Evolutionary conservation across 106 monocot species (phyloP), one percentile per base, ranked within the genome.

Genomic region (Dendrobium huoshanense): DNA sequence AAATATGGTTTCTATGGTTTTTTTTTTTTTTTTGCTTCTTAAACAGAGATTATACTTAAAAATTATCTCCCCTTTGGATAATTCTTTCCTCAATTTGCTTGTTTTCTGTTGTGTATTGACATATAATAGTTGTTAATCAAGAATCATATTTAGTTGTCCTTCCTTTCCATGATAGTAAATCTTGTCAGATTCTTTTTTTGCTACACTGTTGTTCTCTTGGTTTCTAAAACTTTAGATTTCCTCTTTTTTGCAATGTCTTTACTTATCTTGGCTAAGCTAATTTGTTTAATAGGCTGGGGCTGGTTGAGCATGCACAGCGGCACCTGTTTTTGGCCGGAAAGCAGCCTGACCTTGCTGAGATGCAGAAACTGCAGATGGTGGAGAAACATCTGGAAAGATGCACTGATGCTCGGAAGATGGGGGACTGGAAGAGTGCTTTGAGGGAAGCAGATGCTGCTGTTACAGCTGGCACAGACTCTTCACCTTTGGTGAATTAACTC

Each of bases 391-490:
- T 91, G 33, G 82, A 56, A 54, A 90, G 81, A 86, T 84, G 89
- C 42, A 61, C 79, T 1, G 84, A 90, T 72, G 85, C 88, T 17
- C 84, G 96, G 55, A 92, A 80, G 65, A 85, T 85, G 18, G 86
- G 83, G 24, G 96, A 96, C 77, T 96, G 96, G 96, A 90, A 88
- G 54, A 94, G 85, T 75, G 81, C 88, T 11, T 41, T 96, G 75
- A 87, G 87, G 79, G 93, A 94, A 86, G 88, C 85, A 72, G 92
- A 94, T 75, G 88, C 91, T 68, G 90, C 94, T 42, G 90, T 96
- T 75, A 75, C 83, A 4, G 89, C 90, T 0, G 93, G 96, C 72
- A 89, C 90, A 7, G 94, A 96, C 72, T 89, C 96, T 13, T 88
- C 87, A 33, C 82, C 81, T 25, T 73, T 86, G 92, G 96, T 96